Conservation (phyloP, 1,284 basidiomycete species). For the Cutaneotrichosporon spelunceum region DNA sequence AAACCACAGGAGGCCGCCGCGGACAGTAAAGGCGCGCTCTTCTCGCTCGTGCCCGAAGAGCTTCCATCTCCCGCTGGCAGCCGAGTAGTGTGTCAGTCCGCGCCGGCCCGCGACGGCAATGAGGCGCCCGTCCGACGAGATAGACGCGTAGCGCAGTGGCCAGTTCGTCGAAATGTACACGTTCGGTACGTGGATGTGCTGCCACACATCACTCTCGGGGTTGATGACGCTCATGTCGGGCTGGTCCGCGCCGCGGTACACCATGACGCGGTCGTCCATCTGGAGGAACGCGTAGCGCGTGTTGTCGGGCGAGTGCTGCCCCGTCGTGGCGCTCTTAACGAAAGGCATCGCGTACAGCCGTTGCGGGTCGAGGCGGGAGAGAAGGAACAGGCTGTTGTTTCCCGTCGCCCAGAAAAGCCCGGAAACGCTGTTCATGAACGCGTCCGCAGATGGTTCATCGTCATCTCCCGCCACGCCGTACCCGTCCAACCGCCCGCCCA, state of each 20-base stretch:
- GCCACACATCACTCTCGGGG: conserved; percentile 98
- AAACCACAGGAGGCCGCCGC: conserved; percentile 94
- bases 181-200: conserved; percentile 82
- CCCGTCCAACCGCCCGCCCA: conserved; percentile 71
- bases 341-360: conserved; percentile 79
- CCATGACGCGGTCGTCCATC: conserved; percentile 86
- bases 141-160: conserved; percentile 89
- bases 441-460: conserved; percentile 57
- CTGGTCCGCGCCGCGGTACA: conserved; percentile 97
- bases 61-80: conserved; percentile 93
- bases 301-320: conserved; percentile 73
- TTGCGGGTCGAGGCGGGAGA: conserved; percentile 38
- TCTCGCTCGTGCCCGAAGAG: conserved; percentile 77
- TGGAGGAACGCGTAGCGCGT: conserved; percentile 85
- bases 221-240: conserved; percentile 98
- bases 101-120: conserved; percentile 90
- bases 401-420: conserved; percentile 79
- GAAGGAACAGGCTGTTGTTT: conserved; percentile 79
- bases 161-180: conserved; percentile 85
- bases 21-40: conserved; percentile 82
- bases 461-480: conserved; percentile 60
- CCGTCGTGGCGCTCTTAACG: conserved; percentile 88
- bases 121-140: conserved; percentile 85
- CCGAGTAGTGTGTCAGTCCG: conserved; percentile 90
- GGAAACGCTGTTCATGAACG: conserved; percentile 70